Evolutionary conservation across 1,284 basidiomycete species (phyloP), one percentile per base, ranked within the genome.

Genomic region (Porodaedalea pini): DNA sequence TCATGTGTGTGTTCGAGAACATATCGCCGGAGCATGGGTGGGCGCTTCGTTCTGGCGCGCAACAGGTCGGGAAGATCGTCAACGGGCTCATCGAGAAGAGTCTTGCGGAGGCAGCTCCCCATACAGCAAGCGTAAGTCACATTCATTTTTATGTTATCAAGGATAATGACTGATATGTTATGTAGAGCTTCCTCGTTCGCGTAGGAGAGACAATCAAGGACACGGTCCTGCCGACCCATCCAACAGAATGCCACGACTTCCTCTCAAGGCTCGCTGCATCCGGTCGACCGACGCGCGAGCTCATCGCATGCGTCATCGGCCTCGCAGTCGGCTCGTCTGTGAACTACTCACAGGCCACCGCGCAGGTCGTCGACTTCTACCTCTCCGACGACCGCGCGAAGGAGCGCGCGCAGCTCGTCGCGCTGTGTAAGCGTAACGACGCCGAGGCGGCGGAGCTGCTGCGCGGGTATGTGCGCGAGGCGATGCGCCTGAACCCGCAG

Each of bases 381-480:
- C 54, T 67, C 27, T 51, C 62, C 34, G 55, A 58, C 23, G 53
- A 52, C 3, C 52, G 64, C 7, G 54, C 57, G 39, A 44, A 53
- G 56, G 59, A 67, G 43, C 55, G 59, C 31, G 54, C 68, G 71
- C 69, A 19, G 70, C 72, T 57, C 67, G 72, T 37, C 17, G 57
- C 69, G 39, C 67, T 81, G 4, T 68, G 70, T 11, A 65, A 69
- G 32, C 66, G 65, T 27, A 66, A 70, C 4, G 76, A 77, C 56
- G 54, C 62, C 1, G 63, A 70, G 21, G 73, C 72, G 54, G 66
- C 65, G 2, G 70, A 73, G 45, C 53, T 75, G 27, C 66, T 83
- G 19, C 70, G 70, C 6, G 80, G 80, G 8, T 83, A 83, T 65
- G 76, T 81, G 21, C 68, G 75, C 10, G 80, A 83, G 64, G 81